Base-by-base conservation (phyloP, 371 early-diverging fungal species). In the Rhizopus stolonifer region DNA sequence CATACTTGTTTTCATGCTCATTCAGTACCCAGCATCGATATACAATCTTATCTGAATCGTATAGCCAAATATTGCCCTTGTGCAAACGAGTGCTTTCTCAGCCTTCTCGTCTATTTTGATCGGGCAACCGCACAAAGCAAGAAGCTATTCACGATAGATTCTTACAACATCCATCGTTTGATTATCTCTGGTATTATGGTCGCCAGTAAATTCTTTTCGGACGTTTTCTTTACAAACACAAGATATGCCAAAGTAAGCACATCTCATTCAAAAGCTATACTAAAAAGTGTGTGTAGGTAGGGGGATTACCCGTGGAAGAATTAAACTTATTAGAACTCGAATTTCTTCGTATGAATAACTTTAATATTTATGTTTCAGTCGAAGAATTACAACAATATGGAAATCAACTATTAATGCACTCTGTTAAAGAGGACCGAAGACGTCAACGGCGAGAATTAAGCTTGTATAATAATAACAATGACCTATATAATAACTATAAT, bases 41-140 rank as follows among this genome's bases (percentile, higher is more conserved):
- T 95, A 52, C 77, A 78, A 21, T 85, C 86, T 10, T 95, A 95
- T 62, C 80, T 91, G 9, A 64, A 79, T 19, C 87, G 94, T 32
- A 93, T 95, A 42, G 78, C 89, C 49, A 91, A 91, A 60, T 95
- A 94, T 56, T 93, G 94, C 46, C 95, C 95, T 1, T 91, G 91
- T 54, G 82, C 84, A 14, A 92, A 86, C 69, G 94, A 93, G 65
- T 86, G 87, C 54, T 88, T 93, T 54, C 64, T 94, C 10, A 85
- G 90, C 22, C 67, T 91, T 23, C 67, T 94, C 8, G 86, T 92
- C n/a, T 93, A 94, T 68, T 80, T 93, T 60, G 89, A 92, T 60
- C 82, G 89, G 49, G 76, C 83, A 76, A 71, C 83, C 67, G 77
- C 57, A 70, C 74, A 34, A 64, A 62, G 15, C 61, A 52, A 62